Evolutionary conservation across 345 rosid species (phyloP).

Genomic region (Brassica cretica): DNA sequence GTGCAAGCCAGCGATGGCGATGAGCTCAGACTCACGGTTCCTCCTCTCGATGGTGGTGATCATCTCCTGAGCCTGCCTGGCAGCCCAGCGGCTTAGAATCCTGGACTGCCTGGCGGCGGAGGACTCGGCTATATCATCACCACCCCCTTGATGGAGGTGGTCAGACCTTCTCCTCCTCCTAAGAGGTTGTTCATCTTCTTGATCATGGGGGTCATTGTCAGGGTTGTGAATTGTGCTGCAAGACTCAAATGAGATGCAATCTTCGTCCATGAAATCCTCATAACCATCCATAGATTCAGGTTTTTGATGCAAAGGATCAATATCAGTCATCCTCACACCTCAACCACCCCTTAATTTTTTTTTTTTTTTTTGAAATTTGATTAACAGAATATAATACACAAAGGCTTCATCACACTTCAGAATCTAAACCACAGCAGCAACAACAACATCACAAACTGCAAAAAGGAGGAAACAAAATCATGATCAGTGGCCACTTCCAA

Average conservation of each 20-base stretch:
- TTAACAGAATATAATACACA: not conserved
- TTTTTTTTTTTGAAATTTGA: too few species aligned
- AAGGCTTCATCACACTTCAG: conserved; percentile 3
- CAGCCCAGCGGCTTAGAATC: conserved; percentile 5
- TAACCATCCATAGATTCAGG: conserved; percentile 1
- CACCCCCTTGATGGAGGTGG: not conserved
- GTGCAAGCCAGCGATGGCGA: conserved; percentile 5
- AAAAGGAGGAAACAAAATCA: not conserved
- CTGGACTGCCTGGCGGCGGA: conserved; percentile 6
- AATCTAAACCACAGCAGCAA: not conserved
- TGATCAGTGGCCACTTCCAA: not conserved
- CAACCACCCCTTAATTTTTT: not conserved
- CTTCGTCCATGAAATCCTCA: not conserved
- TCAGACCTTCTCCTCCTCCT: conserved; percentile 4
- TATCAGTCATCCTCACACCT: not conserved
- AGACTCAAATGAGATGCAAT: conserved; percentile 4
- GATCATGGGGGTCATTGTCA: conserved; percentile 9
- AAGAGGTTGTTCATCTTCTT: not conserved
- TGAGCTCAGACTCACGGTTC: not conserved
- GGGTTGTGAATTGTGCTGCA: conserved; percentile 1
- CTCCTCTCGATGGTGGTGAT: conserved; percentile 7
- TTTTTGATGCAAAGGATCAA: conserved; percentile 3
- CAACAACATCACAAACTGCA: not conserved
- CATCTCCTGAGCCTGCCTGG: conserved; percentile 17
- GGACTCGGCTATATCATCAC: not conserved